Conservation (phyloP, 208 protist genomes). For the Herpetomonas tarakana region DNA sequence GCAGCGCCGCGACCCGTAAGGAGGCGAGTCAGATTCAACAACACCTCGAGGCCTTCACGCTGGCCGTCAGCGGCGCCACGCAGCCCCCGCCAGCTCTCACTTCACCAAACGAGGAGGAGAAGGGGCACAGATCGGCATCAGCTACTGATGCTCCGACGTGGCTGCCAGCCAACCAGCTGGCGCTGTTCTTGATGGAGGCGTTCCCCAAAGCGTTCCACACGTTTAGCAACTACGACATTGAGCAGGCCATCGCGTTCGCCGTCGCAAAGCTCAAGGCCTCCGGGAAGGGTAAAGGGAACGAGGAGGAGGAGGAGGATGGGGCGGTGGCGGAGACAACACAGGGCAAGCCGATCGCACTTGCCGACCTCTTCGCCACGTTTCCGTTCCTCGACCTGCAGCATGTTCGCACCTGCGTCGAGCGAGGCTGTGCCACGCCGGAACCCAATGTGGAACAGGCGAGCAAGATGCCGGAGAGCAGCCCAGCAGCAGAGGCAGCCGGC, state of each 20-base stretch:
- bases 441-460: too few relatives aligned
- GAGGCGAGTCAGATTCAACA: conserved; percentile 22
- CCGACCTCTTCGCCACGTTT: conserved; percentile 20
- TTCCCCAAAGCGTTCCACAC: conserved; percentile 29
- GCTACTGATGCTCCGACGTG: background rate
- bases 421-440: background rate
- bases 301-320: background rate
- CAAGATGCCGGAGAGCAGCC: background rate
- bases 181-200: conserved; percentile 19
- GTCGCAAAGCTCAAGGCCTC: conserved; percentile 7
- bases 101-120: background rate
- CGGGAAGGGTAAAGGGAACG: background rate
- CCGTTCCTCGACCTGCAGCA: conserved; percentile 16
- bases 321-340: background rate
- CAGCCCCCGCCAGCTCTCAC: background rate
- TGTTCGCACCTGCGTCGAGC: conserved; percentile 17
- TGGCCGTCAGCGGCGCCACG: conserved; percentile 11
- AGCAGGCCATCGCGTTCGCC: conserved; percentile 25
- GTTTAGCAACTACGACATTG: conserved; percentile 27
- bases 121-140: background rate
- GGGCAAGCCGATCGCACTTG: conserved; percentile 7
- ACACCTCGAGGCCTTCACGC: conserved; percentile 33
- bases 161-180: conserved; percentile 7
- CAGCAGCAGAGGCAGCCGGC: background rate
- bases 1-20: conserved; percentile 8